Conservation (phyloP, 2,329 filamentous ascomycete genomes). For the Colletotrichum liriopes region DNA sequence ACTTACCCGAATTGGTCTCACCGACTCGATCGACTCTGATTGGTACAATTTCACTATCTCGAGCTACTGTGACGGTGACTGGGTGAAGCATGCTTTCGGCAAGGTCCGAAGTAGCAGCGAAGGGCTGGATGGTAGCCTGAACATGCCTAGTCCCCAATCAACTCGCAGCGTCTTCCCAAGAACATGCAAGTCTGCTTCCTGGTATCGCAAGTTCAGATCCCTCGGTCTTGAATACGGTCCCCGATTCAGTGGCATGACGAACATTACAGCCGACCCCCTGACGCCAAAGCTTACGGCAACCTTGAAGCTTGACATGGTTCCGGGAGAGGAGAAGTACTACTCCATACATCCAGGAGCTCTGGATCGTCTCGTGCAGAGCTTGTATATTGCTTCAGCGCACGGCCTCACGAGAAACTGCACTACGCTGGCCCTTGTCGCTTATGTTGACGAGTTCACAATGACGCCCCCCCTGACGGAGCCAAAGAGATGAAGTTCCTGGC, state of each 20-base stretch:
- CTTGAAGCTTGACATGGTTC: constrained; percentile 9
- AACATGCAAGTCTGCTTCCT: constrained; percentile 7
- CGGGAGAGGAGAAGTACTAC: constrained; percentile 26
- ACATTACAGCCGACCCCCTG: constrained; percentile 13
- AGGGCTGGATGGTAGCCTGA: neutral
- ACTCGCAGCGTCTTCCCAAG: constrained; percentile 1
- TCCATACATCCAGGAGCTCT: constrained; percentile 18
- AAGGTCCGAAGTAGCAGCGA: constrained; percentile 6
- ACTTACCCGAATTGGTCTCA: neutral
- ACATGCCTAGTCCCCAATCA: neutral
- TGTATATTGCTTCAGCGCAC: constrained; percentile 13
- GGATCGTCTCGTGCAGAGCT: constrained; percentile 25
- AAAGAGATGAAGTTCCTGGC: neutral
- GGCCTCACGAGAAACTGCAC: constrained; percentile 18
- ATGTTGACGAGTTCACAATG: constrained; percentile 30
- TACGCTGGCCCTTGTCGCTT: constrained; percentile 16
- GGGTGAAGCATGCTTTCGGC: constrained; percentile 29
- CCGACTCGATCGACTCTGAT: constrained; percentile 17
- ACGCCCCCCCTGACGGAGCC: neutral
- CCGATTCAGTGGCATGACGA: constrained; percentile 23
- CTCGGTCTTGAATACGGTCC: constrained; percentile 27
- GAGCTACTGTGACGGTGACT: constrained; percentile 11
- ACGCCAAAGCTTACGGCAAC: neutral
- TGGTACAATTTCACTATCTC: constrained; percentile 38
- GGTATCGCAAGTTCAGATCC: constrained; percentile 34